These are phyloP conservation scores for Cryptosporidium sp. DNA, from an alignment of 169 alveolate genomes.

Conservation along the genomic window DNA sequence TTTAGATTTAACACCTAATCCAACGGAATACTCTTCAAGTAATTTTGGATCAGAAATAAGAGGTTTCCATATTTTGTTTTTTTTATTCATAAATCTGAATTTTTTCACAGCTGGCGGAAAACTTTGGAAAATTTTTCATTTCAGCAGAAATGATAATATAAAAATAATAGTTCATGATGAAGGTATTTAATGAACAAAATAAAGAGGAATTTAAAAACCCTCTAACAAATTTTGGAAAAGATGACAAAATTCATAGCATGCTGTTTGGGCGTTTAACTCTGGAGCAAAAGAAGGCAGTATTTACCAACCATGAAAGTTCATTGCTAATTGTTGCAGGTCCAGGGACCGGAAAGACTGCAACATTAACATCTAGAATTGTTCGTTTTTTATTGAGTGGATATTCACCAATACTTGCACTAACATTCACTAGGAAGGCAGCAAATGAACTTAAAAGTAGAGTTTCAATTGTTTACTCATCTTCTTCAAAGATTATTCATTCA, in stretches of 20 bases:
- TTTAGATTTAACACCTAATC: constrained; percentile 20
- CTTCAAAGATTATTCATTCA: not conserved
- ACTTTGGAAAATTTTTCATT: not conserved
- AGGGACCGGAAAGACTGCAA: constrained; percentile 87
- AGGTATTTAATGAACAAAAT: not conserved
- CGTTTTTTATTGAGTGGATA: constrained; percentile 78
- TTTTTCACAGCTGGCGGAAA: constrained; percentile 4
- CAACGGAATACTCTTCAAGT: not conserved
- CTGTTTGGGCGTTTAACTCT: constrained; percentile 79
- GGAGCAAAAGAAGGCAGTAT: constrained; percentile 83
- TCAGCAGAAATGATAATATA: not conserved
- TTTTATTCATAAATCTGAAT: not conserved
- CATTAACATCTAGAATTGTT: constrained; percentile 84
- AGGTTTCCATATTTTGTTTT: constrained; percentile 50
- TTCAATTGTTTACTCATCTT: constrained; percentile 61
- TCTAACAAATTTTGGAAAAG: not conserved
- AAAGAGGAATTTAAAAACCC: not conserved
- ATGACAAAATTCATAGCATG: constrained; percentile 55
- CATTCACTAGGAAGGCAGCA: constrained; percentile 82
- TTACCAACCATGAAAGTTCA: constrained; percentile 77
- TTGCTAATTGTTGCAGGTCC: constrained; percentile 86
- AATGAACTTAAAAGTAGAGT: constrained; percentile 78
- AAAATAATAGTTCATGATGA: not conserved
- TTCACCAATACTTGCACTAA: constrained; percentile 80
- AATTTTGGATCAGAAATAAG: constrained; percentile 32